Percentiles rank a stretch among this genome's conserved stretches.
phyloP scores from a whole-genome alignment of 140 eudicot species.

The Bidens hawaiensis region DNA sequence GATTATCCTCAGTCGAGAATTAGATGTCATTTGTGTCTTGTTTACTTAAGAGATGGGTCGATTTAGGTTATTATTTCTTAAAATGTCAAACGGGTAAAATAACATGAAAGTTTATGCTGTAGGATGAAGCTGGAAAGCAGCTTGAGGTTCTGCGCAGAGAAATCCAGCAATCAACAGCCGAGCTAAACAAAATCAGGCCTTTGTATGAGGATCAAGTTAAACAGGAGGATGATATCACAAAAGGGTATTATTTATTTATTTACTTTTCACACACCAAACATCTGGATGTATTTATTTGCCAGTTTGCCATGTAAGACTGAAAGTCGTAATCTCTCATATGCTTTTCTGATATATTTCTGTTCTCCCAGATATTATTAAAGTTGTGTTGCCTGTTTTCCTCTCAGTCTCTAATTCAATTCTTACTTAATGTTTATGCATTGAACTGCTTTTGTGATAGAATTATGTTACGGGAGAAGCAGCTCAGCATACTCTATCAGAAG shows the following conservation, averaged over 20 bases:
- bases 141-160: conserved; percentile 71
- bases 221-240: too few relatives aligned
- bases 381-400: neutral
- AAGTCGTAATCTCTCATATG: neutral
- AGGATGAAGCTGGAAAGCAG: conserved; percentile 87
- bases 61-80: neutral
- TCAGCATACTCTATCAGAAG: conserved; percentile 92
- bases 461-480: conserved; percentile 92
- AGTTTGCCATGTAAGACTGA: neutral
- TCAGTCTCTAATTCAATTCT: neutral
- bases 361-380: neutral
- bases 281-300: neutral
- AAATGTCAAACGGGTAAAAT: neutral
- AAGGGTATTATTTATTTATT: conserved; percentile 71
- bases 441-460: conserved; percentile 39
- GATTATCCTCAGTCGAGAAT: neutral
- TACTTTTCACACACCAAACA: neutral
- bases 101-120: conserved; percentile 7
- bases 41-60: neutral
- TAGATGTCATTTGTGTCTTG: too few relatives aligned
- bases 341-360: neutral
- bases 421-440: neutral
- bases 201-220: conserved; percentile 55
- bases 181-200: conserved; percentile 60
- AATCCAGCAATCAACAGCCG: conserved; percentile 61